Evolutionary conservation across 495 filamentous ascomycete species (phyloP).

Genomic region (Aspergillus affinis): DNA sequence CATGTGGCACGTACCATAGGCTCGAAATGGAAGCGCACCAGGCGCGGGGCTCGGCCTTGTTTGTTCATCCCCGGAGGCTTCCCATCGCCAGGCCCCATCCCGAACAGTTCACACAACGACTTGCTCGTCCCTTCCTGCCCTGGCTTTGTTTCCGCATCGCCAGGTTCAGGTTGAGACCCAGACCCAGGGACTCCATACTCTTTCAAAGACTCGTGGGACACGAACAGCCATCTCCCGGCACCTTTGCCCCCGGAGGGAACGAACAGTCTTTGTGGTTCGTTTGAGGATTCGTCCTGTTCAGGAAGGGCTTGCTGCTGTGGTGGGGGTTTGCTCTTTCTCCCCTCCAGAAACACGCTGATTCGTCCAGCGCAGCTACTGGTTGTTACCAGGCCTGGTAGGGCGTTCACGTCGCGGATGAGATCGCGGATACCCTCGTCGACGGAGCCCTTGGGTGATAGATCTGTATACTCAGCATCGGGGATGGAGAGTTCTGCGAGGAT

Average conservation of each 20-base stretch:
- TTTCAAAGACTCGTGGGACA: constrained; percentile 73
- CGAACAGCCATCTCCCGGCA: constrained; percentile 81
- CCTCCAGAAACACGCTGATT: constrained; percentile 83
- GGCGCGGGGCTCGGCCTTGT: constrained; percentile 41
- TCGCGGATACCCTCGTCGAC: constrained; percentile 75
- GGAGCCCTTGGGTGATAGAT: constrained; percentile 81
- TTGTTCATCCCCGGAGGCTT: constrained; percentile 24
- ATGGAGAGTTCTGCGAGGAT: constrained; percentile 65
- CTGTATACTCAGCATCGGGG: constrained; percentile 66
- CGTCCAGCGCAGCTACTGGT: constrained; percentile 90
- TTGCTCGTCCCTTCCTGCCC: constrained; percentile 1
- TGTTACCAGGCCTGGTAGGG: constrained; percentile 69
- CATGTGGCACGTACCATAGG: constrained; percentile 68
- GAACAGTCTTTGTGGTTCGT: constrained; percentile 29
- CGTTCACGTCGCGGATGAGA: constrained; percentile 75
- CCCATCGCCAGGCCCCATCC: constrained; percentile 34
- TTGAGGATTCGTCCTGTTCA: constrained; percentile 6
- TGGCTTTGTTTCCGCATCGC: not conserved
- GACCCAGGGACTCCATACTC: constrained; percentile 13
- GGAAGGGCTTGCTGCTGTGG: not conserved
- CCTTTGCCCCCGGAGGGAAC: constrained; percentile 75
- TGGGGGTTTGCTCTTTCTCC: constrained; percentile 45
- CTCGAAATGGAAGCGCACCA: constrained; percentile 90
- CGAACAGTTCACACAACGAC: constrained; percentile 33
- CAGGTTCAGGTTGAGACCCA: not conserved